Conservation (phyloP, 2,329 filamentous ascomycete species). For the Hypoxylon rubiginosum region DNA sequence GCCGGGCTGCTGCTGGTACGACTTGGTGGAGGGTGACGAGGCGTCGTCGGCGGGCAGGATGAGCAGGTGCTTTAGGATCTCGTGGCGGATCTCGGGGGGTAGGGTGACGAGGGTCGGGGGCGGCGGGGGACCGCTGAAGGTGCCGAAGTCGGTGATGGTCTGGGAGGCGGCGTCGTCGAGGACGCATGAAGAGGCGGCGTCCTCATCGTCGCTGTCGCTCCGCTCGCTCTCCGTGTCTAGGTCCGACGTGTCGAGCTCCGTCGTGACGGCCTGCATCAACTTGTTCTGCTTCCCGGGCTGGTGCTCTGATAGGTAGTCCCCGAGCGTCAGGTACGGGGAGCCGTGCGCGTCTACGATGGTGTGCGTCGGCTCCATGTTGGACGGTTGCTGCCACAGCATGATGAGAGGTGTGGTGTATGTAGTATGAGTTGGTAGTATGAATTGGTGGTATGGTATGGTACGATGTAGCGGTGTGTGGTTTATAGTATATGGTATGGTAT, state of each 20-base stretch:
- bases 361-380: slow-evolving; percentile 2
- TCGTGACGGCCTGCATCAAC: background rate
- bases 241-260: slow-evolving; percentile 2
- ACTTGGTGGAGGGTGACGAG: slow-evolving; percentile 24
- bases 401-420: background rate
- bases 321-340: background rate
- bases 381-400: background rate
- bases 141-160: slow-evolving; percentile 1
- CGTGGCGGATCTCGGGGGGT: slow-evolving; percentile 61
- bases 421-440: background rate
- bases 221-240: background rate
- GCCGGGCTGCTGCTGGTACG: slow-evolving; percentile 13
- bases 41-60: slow-evolving; percentile 46
- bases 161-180: background rate
- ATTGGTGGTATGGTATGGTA: background rate
- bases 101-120: slow-evolving; percentile 55
- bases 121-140: background rate
- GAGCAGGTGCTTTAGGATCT: slow-evolving; percentile 62
- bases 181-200: background rate
- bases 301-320: background rate
- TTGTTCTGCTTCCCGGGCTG: background rate
- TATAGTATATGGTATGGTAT: background rate
- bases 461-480: background rate
- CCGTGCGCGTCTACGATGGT: slow-evolving; percentile 1
- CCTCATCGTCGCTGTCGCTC: background rate